Conservation (phyloP, 2,329 filamentous ascomycete genomes). For the Juglanconis sp. region DNA sequence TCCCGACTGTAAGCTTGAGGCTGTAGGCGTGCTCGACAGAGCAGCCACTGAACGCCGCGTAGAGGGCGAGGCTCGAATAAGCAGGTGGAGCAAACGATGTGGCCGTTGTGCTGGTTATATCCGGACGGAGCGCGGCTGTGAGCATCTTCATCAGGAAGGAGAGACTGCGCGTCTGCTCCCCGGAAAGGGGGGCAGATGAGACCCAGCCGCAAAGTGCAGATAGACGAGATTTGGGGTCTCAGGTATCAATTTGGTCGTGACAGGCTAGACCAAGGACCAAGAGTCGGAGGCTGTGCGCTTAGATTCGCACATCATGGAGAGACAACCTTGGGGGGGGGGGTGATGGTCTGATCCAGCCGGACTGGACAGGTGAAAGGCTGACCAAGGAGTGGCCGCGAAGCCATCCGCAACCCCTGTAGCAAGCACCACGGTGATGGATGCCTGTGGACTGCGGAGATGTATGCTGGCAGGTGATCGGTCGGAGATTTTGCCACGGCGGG, state of each 20-base stretch:
- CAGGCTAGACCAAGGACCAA: too few species aligned
- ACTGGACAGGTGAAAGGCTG: too few species aligned
- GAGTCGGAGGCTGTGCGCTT: too few species aligned
- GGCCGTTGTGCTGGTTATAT: background rate
- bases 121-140: slow-evolving; percentile 6
- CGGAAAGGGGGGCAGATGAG: slow-evolving; percentile 11
- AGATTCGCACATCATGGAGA: too few species aligned
- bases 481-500: too few species aligned
- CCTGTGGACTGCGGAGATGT: too few species aligned
- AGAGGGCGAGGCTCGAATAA: background rate
- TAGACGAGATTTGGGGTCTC: slow-evolving; percentile 3
- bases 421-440: too few species aligned
- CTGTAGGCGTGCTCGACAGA: background rate
- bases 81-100: background rate
- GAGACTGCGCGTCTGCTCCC: background rate
- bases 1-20: background rate
- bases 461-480: too few species aligned
- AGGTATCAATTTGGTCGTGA: background rate
- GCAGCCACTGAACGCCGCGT: background rate
- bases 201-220: slow-evolving; percentile 11
- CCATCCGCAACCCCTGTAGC: too few species aligned
- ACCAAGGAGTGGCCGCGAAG: too few species aligned
- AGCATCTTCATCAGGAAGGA: slow-evolving; percentile 13
- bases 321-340: too few species aligned
- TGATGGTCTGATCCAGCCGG: too few species aligned